Evolutionary conservation across 192 early-diverging fungal species (phyloP).

Genomic region (Linnemannia schmuckeri): DNA sequence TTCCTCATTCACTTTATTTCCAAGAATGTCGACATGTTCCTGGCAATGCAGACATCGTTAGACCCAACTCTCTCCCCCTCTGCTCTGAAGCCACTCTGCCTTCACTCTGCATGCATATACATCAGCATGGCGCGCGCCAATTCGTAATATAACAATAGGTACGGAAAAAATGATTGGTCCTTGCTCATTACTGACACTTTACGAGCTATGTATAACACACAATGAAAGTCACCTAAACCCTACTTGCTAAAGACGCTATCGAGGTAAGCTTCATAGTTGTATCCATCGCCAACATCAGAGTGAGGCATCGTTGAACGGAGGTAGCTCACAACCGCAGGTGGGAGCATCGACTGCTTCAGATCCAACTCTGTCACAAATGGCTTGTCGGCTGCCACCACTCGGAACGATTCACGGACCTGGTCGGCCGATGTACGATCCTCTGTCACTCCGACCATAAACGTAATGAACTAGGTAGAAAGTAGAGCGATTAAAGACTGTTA

Average conservation of each 20-base stretch:
- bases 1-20: too few relatives aligned
- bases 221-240: too few relatives aligned
- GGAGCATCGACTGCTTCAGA: conserved; percentile 83
- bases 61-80: too few relatives aligned
- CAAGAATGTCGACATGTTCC: too few relatives aligned
- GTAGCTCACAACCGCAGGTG: conserved; percentile 78
- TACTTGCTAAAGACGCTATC: conserved; percentile 66
- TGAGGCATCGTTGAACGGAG: conserved; percentile 77
- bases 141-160: not conserved
- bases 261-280: conserved; percentile 85
- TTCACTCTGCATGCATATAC: not conserved
- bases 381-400: conserved; percentile 87
- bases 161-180: not conserved
- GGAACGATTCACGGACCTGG: conserved; percentile 89
- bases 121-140: not conserved
- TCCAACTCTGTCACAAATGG: conserved; percentile 89
- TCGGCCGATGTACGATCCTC: conserved; percentile 93
- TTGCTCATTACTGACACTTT: not conserved
- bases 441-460: conserved; percentile 85
- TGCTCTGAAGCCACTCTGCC: not conserved
- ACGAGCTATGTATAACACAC: too few relatives aligned
- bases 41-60: too few relatives aligned
- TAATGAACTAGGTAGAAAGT: conserved; percentile 73
- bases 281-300: conserved; percentile 68
- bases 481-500: not conserved